Base-by-base conservation (phyloP, 805 yeast genomes). In the Hanseniaspora lachancei region DNA sequence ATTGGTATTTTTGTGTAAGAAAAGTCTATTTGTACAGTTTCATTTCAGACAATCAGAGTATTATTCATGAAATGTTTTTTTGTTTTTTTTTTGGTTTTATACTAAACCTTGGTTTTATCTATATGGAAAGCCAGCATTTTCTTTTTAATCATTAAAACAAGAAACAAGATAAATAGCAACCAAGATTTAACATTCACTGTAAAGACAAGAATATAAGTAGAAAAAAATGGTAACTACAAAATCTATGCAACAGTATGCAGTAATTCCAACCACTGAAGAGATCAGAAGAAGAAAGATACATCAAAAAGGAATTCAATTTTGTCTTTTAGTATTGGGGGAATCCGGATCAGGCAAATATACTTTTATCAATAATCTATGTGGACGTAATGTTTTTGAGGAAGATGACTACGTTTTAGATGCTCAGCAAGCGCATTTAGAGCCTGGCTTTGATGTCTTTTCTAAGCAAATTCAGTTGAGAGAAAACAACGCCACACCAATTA, bases 341-440 rank as follows among this genome's bases (percentile, higher is more conserved):
- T 76, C 79, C 64, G 89, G 89, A 2, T 74, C 82, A 7, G 95
- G 95, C 2, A 81, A 85, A 62, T 76, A 84, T 32, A 77, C 89
- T 1, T 85, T 86, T 64, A 70, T 86, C 65, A 83, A 83, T 68
- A 77, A 84, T 54, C 71, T 86, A 58, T 79, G 87, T 67, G 77
- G 75, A 57, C 72, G 75, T 58, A 69, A 70, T 40, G 78, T 78
- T 12, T 62, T 72, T n/a, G 67, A 62, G 53, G 60, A 63, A 39
- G 55, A 47, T 41, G 58, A 62, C 1, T 35, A 40, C 1, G 60
- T 39, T 5, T 58, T 60, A 34, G 69, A 68, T 35, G 69, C 74
- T 2, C 62, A 61, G 40, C 60, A 64, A 7, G 69, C 76, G 0
- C 70, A 71, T 57, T 20, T 63, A 41, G 71, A 66, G 36, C 70